Conservation (phyloP, 257 asterid genomes). For the Plantago major region DNA sequence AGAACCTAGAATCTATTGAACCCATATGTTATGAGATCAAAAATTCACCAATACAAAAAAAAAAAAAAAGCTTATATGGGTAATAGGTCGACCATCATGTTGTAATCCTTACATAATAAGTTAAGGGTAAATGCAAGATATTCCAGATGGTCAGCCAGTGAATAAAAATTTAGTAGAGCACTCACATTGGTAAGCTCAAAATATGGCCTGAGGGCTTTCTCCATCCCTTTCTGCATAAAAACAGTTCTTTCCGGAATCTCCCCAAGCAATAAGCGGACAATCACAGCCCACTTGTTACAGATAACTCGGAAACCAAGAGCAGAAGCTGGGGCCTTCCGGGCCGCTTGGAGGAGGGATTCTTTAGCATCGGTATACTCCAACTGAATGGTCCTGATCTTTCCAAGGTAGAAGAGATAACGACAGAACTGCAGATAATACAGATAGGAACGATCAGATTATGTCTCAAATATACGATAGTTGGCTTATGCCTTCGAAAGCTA, state of each 20-base stretch:
- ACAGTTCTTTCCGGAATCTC: constrained; percentile 95
- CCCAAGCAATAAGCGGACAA: constrained; percentile 87
- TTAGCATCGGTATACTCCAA: constrained; percentile 96
- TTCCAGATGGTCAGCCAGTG: neutral
- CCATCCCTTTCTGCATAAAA: constrained; percentile 97
- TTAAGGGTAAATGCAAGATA: neutral
- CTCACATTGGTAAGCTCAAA: constrained; percentile 96
- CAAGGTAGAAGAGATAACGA: constrained; percentile 88
- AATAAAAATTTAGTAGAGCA: constrained; percentile 10
- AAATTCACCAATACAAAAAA: too few species aligned
- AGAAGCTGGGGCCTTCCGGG: constrained; percentile 83
- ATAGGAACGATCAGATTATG: constrained; percentile 17
- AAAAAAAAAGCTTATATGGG: too few species aligned
- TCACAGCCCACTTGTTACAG: constrained; percentile 95
- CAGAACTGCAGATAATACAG: constrained; percentile 52
- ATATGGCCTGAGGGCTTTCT: constrained; percentile 82
- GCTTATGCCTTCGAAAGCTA: neutral
- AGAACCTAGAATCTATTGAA: neutral
- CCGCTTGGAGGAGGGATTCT: constrained; percentile 94
- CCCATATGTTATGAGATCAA: too few species aligned
- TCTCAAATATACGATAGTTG: neutral
- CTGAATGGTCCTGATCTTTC: constrained; percentile 93
- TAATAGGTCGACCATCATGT: too few species aligned
- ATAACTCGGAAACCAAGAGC: constrained; percentile 81
- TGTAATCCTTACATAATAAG: too few species aligned